Evolutionary conservation across 345 rosid species (phyloP).

Genomic region (Brassica nigra): DNA sequence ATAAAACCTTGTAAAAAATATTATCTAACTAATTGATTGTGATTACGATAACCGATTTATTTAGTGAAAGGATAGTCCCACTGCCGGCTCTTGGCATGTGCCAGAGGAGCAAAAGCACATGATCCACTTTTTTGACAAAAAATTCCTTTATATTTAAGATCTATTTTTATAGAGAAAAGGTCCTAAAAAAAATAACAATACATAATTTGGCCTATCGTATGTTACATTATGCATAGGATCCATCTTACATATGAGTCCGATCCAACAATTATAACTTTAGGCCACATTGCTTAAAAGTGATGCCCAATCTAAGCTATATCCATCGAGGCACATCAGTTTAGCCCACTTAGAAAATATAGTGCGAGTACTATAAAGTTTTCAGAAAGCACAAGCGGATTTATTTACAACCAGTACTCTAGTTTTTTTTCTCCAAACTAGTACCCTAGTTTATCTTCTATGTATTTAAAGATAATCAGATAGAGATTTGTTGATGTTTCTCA

Average conservation of each 20-base stretch:
- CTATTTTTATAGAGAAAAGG: no score
- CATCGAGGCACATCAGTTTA: background rate
- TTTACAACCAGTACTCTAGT: no score
- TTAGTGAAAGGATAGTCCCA: background rate
- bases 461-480: background rate
- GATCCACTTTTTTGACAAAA: no score
- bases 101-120: no score
- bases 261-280: conserved; percentile 2
- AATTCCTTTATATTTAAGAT: no score
- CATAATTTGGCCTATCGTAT: no score
- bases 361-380: background rate
- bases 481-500: background rate
- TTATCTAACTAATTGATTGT: background rate
- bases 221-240: no score
- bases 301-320: background rate
- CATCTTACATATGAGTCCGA: background rate
- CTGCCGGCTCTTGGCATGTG: no score
- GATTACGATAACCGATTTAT: background rate
- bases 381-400: background rate
- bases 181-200: no score
- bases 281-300: background rate
- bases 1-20: background rate
- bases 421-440: no score
- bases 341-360: background rate
- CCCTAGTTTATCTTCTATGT: background rate